Evolutionary conservation across 176 grass and related monocot species (phyloP).

Genomic region (Zoysia japonica): DNA sequence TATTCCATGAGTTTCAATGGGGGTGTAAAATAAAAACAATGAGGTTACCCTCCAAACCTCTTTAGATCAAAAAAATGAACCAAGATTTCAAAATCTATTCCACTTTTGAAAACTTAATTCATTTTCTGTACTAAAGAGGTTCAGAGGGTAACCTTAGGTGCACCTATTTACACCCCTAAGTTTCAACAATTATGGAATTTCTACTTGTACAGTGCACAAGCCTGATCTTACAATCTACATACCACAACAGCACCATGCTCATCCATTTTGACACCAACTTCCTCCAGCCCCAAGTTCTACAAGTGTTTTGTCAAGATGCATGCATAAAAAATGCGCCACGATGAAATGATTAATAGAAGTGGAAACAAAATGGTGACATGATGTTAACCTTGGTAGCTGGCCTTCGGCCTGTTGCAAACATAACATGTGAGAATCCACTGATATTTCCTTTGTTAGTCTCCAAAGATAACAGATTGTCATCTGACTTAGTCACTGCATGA

Average conservation of each 20-base stretch:
- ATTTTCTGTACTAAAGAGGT: too few relatives aligned
- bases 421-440: constrained; percentile 78
- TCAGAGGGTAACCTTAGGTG: too few relatives aligned
- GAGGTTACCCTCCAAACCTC: too few relatives aligned
- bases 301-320: background rate
- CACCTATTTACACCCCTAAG: too few relatives aligned
- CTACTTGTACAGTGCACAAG: background rate
- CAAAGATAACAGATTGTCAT: constrained; percentile 56
- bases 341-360: constrained; percentile 11
- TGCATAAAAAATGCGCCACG: background rate
- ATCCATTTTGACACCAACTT: constrained; percentile 63
- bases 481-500: constrained; percentile 59
- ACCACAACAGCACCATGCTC: constrained; percentile 75
- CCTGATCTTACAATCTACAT: background rate
- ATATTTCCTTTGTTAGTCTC: constrained; percentile 75
- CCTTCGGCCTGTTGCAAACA: constrained; percentile 80
- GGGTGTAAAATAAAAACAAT: too few relatives aligned
- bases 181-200: background rate
- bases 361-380: background rate
- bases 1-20: background rate
- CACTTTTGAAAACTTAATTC: too few relatives aligned
- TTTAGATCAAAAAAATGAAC: too few relatives aligned
- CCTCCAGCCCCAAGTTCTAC: constrained; percentile 79
- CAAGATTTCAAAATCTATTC: too few relatives aligned
- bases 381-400: constrained; percentile 72